phyloP scores from a whole-genome alignment of 257 asterid genomes.

The Nicotiana obtusifolia region DNA sequence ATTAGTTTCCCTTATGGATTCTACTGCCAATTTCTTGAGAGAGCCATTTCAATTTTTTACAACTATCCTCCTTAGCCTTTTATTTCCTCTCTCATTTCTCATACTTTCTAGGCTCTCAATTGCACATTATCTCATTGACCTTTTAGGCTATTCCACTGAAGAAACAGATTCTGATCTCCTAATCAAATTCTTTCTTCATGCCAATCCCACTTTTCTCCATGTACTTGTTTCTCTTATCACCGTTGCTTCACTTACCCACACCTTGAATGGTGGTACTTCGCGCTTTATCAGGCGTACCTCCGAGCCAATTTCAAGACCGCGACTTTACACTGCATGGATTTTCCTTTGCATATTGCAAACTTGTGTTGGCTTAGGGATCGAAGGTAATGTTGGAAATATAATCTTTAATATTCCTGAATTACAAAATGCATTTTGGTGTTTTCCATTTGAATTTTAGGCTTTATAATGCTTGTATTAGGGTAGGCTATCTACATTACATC shows the following conservation, averaged over 20 bases:
- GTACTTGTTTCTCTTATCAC: slow-evolving; percentile 38
- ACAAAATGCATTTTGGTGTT: not conserved
- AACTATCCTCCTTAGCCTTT: slow-evolving; percentile 57
- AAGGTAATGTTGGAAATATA: slow-evolving; percentile 27
- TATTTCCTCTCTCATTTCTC: slow-evolving; percentile 79
- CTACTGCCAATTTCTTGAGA: slow-evolving; percentile 15
- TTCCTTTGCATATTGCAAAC: slow-evolving; percentile 41
- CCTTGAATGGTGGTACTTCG: slow-evolving; percentile 23
- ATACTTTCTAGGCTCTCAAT: slow-evolving; percentile 60
- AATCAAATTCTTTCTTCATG: slow-evolving; percentile 26
- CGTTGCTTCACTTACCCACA: slow-evolving; percentile 38
- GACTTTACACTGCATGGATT: slow-evolving; percentile 43
- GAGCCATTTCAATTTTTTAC: slow-evolving; percentile 43
- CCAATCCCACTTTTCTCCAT: slow-evolving; percentile 38
- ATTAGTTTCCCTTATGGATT: not conserved
- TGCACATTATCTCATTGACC: slow-evolving; percentile 41
- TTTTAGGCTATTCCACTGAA: slow-evolving; percentile 18
- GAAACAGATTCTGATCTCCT: slow-evolving; percentile 7
- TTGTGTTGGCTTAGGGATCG: slow-evolving; percentile 66
- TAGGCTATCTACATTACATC: too few relatives aligned
- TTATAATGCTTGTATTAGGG: too few relatives aligned
- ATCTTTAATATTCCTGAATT: not conserved
- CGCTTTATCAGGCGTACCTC: not conserved
- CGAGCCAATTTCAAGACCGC: slow-evolving; percentile 9
- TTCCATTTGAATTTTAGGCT: too few relatives aligned